These are phyloP conservation scores for Platanthera zijinensis DNA, from an alignment of 106 monocot genomes.

Conservation along the genomic window DNA sequence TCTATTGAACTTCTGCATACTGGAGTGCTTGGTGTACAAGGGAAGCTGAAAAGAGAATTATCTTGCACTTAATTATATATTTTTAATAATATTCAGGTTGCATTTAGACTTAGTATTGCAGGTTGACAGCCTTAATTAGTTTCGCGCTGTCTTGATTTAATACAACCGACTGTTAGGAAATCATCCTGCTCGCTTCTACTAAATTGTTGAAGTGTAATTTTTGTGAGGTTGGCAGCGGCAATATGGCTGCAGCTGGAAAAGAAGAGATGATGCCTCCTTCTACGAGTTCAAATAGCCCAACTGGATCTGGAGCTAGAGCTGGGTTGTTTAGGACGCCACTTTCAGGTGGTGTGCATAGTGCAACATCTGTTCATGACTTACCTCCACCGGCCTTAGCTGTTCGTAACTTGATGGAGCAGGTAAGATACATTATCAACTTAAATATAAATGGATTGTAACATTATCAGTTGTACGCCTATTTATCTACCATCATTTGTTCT, in stretches of 20 bases:
- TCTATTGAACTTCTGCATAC: neutral
- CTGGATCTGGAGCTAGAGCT: slow-evolving; percentile 64
- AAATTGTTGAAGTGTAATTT: neutral
- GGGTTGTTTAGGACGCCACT: slow-evolving; percentile 91
- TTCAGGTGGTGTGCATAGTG: slow-evolving; percentile 95
- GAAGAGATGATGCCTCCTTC: neutral
- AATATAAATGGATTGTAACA: neutral
- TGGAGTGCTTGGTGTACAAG: neutral
- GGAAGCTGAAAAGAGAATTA: neutral
- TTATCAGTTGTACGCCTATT: neutral
- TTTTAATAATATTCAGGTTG: neutral
- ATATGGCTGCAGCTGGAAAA: slow-evolving; percentile 7
- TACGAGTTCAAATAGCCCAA: slow-evolving; percentile 23
- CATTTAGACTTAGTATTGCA: neutral
- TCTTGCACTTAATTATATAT: neutral
- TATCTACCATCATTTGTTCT: neutral
- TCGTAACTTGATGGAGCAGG: slow-evolving; percentile 97
- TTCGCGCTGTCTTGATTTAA: neutral
- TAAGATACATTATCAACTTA: slow-evolving; percentile 8
- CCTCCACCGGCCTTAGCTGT: slow-evolving; percentile 93
- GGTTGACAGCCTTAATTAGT: neutral
- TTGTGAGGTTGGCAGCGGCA: slow-evolving; percentile 10
- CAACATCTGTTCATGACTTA: slow-evolving; percentile 86
- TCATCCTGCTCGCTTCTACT: neutral
- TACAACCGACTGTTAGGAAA: neutral